A percentile compares a stretch with the other conserved stretches of the same genome.
phyloP scores from a whole-genome alignment of 495 filamentous ascomycete genomes.

The Jackrogersella multiformis region DNA sequence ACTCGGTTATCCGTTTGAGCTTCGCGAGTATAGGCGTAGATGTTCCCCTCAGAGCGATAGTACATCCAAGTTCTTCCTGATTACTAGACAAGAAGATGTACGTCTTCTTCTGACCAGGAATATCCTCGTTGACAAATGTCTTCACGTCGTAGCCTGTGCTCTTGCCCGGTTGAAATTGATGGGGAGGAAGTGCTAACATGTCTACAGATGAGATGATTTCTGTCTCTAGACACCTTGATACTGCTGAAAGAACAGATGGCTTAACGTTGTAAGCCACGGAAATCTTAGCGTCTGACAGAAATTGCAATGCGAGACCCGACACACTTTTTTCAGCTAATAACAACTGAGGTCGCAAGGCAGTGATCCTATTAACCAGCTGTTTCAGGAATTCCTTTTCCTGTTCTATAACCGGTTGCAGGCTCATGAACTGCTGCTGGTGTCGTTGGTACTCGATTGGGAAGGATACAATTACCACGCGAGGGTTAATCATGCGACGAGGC shows the following conservation, averaged over 20 bases:
- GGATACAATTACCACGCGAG: slow-evolving; percentile 89
- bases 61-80: slow-evolving; percentile 92
- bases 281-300: slow-evolving; percentile 86
- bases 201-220: slow-evolving; percentile 95
- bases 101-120: slow-evolving; percentile 82
- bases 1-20: slow-evolving; percentile 95
- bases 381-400: slow-evolving; percentile 95
- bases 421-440: slow-evolving; percentile 98
- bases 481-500: slow-evolving; percentile 83
- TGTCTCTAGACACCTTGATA: slow-evolving; percentile 89
- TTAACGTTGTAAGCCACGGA: slow-evolving; percentile 97
- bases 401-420: slow-evolving; percentile 93
- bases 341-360: slow-evolving; percentile 81
- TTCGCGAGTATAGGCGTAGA: slow-evolving; percentile 71
- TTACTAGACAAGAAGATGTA: slow-evolving; percentile 96
- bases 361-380: slow-evolving; percentile 92
- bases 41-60: slow-evolving; percentile 90
- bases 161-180: slow-evolving; percentile 71
- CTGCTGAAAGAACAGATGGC: slow-evolving; percentile 90
- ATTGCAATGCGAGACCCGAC: slow-evolving; percentile 86
- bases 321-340: slow-evolving; percentile 91
- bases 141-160: slow-evolving; percentile 92
- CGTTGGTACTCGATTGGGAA: slow-evolving; percentile 97
- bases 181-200: slow-evolving; percentile 79
- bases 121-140: slow-evolving; percentile 83